Conservation (phyloP, 1,284 basidiomycete species). For the Ceratobasidium sp. region DNA sequence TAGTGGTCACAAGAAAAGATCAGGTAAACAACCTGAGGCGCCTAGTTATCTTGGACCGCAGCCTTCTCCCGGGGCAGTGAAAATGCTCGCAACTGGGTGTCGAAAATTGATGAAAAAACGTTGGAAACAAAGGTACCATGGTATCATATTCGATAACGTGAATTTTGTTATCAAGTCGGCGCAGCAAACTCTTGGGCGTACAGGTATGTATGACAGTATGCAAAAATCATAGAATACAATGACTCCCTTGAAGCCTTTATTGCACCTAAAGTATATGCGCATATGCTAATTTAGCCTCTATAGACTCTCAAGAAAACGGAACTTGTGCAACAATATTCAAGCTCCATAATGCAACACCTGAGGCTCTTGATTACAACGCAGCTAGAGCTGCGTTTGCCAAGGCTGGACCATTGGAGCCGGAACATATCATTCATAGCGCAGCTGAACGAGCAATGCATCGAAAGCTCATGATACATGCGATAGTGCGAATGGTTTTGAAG, state of each 20-base stretch:
- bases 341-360: neutral
- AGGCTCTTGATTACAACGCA: conserved; percentile 37
- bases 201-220: conserved; percentile 42
- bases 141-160: conserved; percentile 52
- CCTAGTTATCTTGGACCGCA: neutral
- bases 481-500: conserved; percentile 49
- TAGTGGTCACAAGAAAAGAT: neutral
- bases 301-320: conserved; percentile 13
- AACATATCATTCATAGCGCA: conserved; percentile 46
- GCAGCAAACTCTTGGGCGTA: conserved; percentile 51
- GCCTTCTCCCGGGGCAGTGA: neutral
- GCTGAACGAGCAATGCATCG: conserved; percentile 44
- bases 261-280: neutral
- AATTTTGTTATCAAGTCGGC: conserved; percentile 49
- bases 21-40: neutral
- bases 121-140: conserved; percentile 39
- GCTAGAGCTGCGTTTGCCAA: neutral
- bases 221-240: neutral
- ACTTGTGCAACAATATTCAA: conserved; percentile 9
- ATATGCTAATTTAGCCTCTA: neutral
- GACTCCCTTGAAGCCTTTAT: too few relatives aligned
- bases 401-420: conserved; percentile 24
- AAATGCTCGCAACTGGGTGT: neutral
- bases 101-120: neutral
- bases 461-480: conserved; percentile 46